Evolutionary conservation across 2,329 filamentous ascomycete species (phyloP).

Genomic region (Claviceps citrina): DNA sequence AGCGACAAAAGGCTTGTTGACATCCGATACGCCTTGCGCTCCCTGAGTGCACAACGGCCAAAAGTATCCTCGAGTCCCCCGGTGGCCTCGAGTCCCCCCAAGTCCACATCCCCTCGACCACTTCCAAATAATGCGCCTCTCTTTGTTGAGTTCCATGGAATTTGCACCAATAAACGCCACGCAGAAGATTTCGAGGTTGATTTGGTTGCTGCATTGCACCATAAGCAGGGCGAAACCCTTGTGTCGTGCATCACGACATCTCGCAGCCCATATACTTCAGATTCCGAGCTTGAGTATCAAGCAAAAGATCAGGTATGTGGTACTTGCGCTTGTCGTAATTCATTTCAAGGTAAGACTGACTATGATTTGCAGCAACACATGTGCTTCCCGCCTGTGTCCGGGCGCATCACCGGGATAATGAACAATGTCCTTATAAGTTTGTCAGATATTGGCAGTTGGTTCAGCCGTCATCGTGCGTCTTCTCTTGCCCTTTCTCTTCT

Average conservation of each 20-base stretch:
- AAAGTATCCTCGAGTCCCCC: background rate
- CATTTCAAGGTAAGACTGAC: background rate
- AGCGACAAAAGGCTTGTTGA: background rate
- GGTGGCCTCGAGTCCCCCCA: too few relatives aligned
- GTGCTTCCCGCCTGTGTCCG: slow-evolving; percentile 9
- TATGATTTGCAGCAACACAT: slow-evolving; percentile 9
- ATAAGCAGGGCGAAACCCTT: background rate
- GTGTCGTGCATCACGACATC: slow-evolving; percentile 4
- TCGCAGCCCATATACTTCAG: background rate
- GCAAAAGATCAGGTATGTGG: background rate
- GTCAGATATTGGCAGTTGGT: slow-evolving; percentile 13
- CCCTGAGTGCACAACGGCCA: background rate
- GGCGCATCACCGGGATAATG: slow-evolving; percentile 17
- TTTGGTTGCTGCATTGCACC: slow-evolving; percentile 13
- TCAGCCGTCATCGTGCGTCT: slow-evolving; percentile 13
- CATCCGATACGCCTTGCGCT: slow-evolving; percentile 1
- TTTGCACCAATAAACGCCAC: slow-evolving; percentile 15
- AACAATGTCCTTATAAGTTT: slow-evolving; percentile 13
- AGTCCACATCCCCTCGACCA: background rate
- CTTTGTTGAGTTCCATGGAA: slow-evolving; percentile 15
- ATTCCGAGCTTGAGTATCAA: slow-evolving; percentile 3
- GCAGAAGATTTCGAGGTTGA: slow-evolving; percentile 18
- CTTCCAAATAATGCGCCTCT: background rate
- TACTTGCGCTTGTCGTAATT: background rate
- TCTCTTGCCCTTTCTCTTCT: too few relatives aligned